phyloP scores from a whole-genome alignment of 2,329 filamentous ascomycete genomes.

The Onygenales sp. region DNA sequence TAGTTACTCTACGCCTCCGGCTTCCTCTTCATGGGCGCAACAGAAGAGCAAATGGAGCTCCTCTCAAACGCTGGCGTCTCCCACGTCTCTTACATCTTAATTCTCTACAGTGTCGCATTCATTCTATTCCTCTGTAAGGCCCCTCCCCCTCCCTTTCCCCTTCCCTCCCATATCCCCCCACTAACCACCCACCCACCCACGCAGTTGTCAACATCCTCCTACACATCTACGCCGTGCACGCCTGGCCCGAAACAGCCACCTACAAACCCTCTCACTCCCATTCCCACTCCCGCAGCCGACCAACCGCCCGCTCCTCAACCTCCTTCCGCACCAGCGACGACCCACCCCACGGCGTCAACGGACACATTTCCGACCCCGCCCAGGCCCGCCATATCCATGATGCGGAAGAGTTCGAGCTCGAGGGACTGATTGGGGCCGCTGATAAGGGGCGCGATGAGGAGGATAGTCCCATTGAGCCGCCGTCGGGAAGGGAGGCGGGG shows the following conservation, averaged over 20 bases:
- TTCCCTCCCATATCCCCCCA: background rate
- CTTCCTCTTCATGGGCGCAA: constrained; percentile 95
- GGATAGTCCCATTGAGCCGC: constrained; percentile 9
- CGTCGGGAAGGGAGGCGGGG: background rate
- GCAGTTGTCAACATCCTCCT: constrained; percentile 74
- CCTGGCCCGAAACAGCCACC: constrained; percentile 33
- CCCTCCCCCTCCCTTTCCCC: background rate
- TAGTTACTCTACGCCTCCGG: constrained; percentile 85
- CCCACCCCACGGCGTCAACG: constrained; percentile 28
- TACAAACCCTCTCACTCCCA: constrained; percentile 4
- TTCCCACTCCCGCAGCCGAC: constrained; percentile 3
- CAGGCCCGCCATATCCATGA: constrained; percentile 54
- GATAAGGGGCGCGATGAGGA: constrained; percentile 25
- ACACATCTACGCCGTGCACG: constrained; percentile 64
- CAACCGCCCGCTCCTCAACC: constrained; percentile 3
- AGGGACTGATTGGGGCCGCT: constrained; percentile 53
- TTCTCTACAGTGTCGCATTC: constrained; percentile 84
- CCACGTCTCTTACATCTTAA: constrained; percentile 84
- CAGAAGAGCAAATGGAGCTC: constrained; percentile 87
- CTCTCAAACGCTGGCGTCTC: constrained; percentile 66
- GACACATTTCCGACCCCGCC: constrained; percentile 31
- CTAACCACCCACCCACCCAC: constrained; percentile 6
- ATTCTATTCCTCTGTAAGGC: constrained; percentile 72
- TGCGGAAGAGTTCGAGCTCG: constrained; percentile 88
- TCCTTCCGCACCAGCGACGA: background rate